These are phyloP conservation scores for Inga oerstediana DNA, from an alignment of 306 rosid genomes.

Conservation along the genomic window DNA sequence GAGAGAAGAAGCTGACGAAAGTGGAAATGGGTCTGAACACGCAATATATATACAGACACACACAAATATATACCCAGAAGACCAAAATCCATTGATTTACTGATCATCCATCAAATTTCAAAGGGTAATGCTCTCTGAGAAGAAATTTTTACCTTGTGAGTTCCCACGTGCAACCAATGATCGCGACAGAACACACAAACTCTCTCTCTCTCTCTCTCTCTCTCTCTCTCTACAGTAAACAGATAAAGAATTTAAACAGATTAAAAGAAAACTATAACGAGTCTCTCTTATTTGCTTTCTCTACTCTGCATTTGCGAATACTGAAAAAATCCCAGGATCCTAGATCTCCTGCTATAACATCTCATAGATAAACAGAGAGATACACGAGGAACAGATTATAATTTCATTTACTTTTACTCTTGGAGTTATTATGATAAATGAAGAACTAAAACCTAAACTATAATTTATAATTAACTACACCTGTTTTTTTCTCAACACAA, in stretches of 20 bases:
- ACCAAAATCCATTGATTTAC: slow-evolving; percentile 34
- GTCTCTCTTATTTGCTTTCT: not conserved
- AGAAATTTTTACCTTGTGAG: slow-evolving; percentile 50
- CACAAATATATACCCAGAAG: slow-evolving; percentile 25
- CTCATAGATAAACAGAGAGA: slow-evolving; percentile 26
- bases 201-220: not conserved
- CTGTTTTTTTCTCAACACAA: too few relatives aligned
- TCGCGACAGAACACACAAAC: slow-evolving; percentile 48
- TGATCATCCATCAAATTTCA: slow-evolving; percentile 32
- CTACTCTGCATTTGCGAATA: not conserved
- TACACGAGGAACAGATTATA: not conserved
- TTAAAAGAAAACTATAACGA: not conserved
- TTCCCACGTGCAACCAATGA: slow-evolving; percentile 66
- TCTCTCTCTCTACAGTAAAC: slow-evolving; percentile 24
- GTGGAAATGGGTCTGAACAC: slow-evolving; percentile 47
- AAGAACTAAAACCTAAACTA: not conserved
- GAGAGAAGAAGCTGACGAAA: slow-evolving; percentile 59
- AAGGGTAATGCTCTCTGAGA: slow-evolving; percentile 26
- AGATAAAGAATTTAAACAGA: slow-evolving; percentile 19
- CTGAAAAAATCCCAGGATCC: slow-evolving; percentile 29
- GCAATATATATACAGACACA: slow-evolving; percentile 25
- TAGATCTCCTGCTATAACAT: slow-evolving; percentile 45
- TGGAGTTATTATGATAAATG: not conserved
- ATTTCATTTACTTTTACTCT: not conserved
- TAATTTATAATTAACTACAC: too few relatives aligned